These are phyloP conservation scores for Xylariomycetidae sp. DNA, from an alignment of 2,329 filamentous ascomycete genomes.

Conservation along the genomic window DNA sequence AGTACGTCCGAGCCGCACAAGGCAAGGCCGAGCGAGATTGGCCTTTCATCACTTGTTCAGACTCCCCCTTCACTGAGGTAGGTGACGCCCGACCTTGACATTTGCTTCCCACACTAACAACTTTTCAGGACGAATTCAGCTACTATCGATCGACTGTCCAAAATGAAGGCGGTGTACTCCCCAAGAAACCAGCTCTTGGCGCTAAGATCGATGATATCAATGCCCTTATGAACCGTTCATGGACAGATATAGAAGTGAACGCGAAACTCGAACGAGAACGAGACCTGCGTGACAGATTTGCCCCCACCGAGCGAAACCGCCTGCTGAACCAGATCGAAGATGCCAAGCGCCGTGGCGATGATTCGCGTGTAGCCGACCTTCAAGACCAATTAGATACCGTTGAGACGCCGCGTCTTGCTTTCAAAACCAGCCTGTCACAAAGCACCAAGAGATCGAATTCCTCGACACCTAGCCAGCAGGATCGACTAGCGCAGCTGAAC, in stretches of 20 bases:
- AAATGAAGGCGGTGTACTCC: slow-evolving; percentile 67
- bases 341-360: slow-evolving; percentile 60
- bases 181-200: slow-evolving; percentile 64
- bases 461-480: slow-evolving; percentile 63
- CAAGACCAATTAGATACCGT: slow-evolving; percentile 59
- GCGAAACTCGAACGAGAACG: slow-evolving; percentile 71
- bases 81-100: too few species aligned
- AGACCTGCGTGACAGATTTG: slow-evolving; percentile 61
- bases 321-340: slow-evolving; percentile 62
- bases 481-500: slow-evolving; percentile 80
- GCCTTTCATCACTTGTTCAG: slow-evolving; percentile 87
- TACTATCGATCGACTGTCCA: slow-evolving; percentile 73
- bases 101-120: slow-evolving; percentile 10
- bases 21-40: slow-evolving; percentile 81
- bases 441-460: slow-evolving; percentile 47
- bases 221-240: slow-evolving; percentile 69
- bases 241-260: slow-evolving; percentile 78
- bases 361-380: slow-evolving; percentile 48
- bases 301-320: slow-evolving; percentile 63
- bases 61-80: slow-evolving; percentile 79
- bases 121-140: slow-evolving; percentile 65
- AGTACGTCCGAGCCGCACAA: slow-evolving; percentile 77
- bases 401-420: slow-evolving; percentile 68
- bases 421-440: slow-evolving; percentile 57
- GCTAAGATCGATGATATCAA: slow-evolving; percentile 80